Percentiles rank a stretch among this genome's conserved stretches.
phyloP scores from a whole-genome alignment of 139 green algal genomes.

The Chlamydomonas schloesseri region DNA sequence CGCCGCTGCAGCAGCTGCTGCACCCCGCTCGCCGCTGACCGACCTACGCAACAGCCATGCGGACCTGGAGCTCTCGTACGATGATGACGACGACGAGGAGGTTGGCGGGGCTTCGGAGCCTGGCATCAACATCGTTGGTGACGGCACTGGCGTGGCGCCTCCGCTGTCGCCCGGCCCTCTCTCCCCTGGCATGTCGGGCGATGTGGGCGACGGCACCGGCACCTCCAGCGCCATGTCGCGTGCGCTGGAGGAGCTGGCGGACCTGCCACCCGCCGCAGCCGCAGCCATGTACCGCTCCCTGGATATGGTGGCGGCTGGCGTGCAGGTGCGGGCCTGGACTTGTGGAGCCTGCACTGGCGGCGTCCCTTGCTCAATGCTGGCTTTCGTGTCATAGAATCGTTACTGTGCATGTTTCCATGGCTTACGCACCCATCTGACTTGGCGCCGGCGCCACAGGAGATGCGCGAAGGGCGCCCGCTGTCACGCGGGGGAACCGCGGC shows the following conservation, averaged over 20 bases:
- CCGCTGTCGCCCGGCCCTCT: background rate
- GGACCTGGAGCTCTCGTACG: constrained; percentile 32
- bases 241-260: constrained; percentile 34
- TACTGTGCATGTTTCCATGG: background rate
- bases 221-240: background rate
- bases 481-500: constrained; percentile 2
- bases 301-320: constrained; percentile 6
- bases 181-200: too few species aligned
- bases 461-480: constrained; percentile 8
- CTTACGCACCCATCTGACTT: background rate
- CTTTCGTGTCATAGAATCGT: background rate
- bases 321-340: constrained; percentile 1
- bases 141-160: background rate
- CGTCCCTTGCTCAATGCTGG: background rate
- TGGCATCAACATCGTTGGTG: constrained; percentile 2
- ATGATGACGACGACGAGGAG: constrained; percentile 1
- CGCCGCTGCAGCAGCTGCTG: background rate
- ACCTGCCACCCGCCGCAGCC: constrained; percentile 21
- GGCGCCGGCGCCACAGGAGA: background rate
- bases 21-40: background rate
- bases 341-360: background rate
- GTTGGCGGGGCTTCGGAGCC: background rate
- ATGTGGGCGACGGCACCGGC: background rate
- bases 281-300: constrained; percentile 34
- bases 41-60: constrained; percentile 43